A percentile compares a stretch with the other conserved stretches of the same genome.
phyloP scores from a whole-genome alignment of 441 rosid genomes.

The Iberis amara region DNA sequence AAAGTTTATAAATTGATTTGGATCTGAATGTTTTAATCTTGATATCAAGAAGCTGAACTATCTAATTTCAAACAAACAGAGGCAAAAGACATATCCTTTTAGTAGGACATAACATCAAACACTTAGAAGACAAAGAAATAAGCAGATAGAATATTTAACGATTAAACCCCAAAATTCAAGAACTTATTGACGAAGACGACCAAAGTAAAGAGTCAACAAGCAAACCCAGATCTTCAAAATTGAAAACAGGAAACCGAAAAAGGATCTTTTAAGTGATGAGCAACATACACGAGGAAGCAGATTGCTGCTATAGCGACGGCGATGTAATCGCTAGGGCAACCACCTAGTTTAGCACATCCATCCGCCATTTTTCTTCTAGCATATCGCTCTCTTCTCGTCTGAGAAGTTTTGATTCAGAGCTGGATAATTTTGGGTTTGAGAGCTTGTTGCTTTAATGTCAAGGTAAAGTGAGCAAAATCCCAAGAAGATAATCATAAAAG shows the following conservation, averaged over 20 bases:
- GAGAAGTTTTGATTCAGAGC: too few relatives aligned
- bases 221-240: too few relatives aligned
- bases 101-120: constrained; percentile 21
- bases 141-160: background rate
- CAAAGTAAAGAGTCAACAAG: constrained; percentile 21
- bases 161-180: background rate
- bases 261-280: background rate
- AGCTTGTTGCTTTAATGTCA: too few relatives aligned
- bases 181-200: constrained; percentile 26
- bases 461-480: too few relatives aligned
- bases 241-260: too few relatives aligned
- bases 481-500: too few relatives aligned
- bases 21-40: too few relatives aligned
- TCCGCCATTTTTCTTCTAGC: constrained; percentile 37
- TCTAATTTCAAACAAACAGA: too few relatives aligned
- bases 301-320: constrained; percentile 53
- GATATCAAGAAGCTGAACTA: too few relatives aligned
- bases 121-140: constrained; percentile 4
- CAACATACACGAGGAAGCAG: constrained; percentile 44
- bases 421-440: too few relatives aligned
- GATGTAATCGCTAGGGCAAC: constrained; percentile 78
- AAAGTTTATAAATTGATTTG: too few relatives aligned
- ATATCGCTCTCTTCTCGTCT: constrained; percentile 1
- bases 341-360: constrained; percentile 53
- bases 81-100: constrained; percentile 18